These are phyloP conservation scores for Gossypium trilobum DNA, from an alignment of 441 rosid species.

Conservation along the genomic window DNA sequence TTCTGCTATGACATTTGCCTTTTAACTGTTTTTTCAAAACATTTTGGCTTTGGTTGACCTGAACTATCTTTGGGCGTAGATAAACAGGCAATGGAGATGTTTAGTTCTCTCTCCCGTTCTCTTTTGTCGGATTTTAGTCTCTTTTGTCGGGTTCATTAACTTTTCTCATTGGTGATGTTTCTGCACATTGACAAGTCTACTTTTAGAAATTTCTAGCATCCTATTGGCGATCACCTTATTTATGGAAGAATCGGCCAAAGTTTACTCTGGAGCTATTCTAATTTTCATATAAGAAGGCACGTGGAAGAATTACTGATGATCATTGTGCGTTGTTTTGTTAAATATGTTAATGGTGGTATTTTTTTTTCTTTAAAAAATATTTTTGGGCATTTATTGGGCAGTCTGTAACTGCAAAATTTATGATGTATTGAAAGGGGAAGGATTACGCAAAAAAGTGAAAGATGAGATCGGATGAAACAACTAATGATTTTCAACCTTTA, in stretches of 20 bases:
- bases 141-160: background rate
- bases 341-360: background rate
- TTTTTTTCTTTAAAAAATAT: background rate
- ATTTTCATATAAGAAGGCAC: conserved; percentile 1
- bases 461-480: background rate
- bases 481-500: background rate
- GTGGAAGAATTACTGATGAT: background rate
- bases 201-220: background rate
- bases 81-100: background rate
- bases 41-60: background rate
- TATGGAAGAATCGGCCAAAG: background rate
- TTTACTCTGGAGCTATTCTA: background rate
- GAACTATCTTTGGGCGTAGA: background rate
- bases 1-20: background rate
- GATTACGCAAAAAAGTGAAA: background rate
- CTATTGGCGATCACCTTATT: background rate
- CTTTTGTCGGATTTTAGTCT: background rate
- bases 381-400: conserved; percentile 3
- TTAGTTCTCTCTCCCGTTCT: background rate
- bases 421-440: background rate
- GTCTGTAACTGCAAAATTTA: background rate
- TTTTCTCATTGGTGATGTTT: background rate
- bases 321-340: background rate
- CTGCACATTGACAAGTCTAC: background rate
- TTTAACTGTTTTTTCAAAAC: background rate